Conservation (phyloP, 768 basidiomycete species). For the Vararia minispora region DNA sequence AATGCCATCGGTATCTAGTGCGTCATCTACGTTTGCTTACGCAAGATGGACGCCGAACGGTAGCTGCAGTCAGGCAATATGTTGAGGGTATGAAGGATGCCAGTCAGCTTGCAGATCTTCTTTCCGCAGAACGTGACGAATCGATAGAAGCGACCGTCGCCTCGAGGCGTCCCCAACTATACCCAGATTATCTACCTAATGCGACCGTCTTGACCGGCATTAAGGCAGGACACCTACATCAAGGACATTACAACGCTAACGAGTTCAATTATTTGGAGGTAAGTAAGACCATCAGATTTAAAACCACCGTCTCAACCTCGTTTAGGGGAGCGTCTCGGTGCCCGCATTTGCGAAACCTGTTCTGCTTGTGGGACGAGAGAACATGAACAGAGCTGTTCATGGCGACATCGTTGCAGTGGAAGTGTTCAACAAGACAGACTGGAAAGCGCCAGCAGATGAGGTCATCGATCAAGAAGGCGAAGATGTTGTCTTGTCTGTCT, state of each 20-base stretch:
- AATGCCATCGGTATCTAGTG: slow-evolving; percentile 55
- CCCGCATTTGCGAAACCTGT: slow-evolving; percentile 67
- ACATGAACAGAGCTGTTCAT: slow-evolving; percentile 92
- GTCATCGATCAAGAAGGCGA: slow-evolving; percentile 89
- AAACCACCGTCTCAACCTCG: neutral
- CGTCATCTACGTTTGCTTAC: slow-evolving; percentile 1
- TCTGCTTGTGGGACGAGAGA: slow-evolving; percentile 76
- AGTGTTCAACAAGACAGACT: slow-evolving; percentile 76
- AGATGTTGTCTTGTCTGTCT: neutral
- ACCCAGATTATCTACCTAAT: slow-evolving; percentile 79
- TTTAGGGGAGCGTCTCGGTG: slow-evolving; percentile 70
- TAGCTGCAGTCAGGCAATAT: slow-evolving; percentile 56
- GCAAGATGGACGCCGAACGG: neutral
- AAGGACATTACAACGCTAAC: slow-evolving; percentile 93
- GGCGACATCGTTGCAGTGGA: slow-evolving; percentile 91
- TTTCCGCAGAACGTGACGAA: slow-evolving; percentile 57
- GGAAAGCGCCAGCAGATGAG: slow-evolving; percentile 87
- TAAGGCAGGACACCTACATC: slow-evolving; percentile 73
- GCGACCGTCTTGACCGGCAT: slow-evolving; percentile 69
- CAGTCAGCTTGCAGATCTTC: slow-evolving; percentile 64
- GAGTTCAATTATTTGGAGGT: slow-evolving; percentile 95
- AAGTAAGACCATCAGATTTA: slow-evolving; percentile 12
- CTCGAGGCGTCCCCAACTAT: slow-evolving; percentile 40
- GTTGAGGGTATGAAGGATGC: slow-evolving; percentile 63
- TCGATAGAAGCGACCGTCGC: slow-evolving; percentile 54